Evolutionary conservation across 305 asterid species (phyloP), one percentile per base, ranked within the genome.

Genomic region (Fraxinus angustifolia): DNA sequence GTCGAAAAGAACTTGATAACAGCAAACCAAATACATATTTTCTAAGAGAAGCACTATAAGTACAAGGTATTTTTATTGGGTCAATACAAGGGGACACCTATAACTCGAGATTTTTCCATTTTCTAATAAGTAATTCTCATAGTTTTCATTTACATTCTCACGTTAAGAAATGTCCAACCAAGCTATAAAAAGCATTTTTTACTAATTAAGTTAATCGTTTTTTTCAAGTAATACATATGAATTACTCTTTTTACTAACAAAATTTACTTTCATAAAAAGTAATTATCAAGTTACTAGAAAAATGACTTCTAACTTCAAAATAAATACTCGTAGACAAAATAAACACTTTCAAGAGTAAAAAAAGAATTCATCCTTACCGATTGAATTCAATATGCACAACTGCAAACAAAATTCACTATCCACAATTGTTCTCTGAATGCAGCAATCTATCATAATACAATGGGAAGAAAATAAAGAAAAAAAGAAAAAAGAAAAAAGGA

Each of bases 341-440:
- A 50, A 50, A 50, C 62, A 50, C 23, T 4, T 50, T 50, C 23
- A 50, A 50, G 62, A 50, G 62, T 16, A 12, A 8, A 45, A 45
- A 45, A 12, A 45, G 10, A 30, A 68, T 11, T 73, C 82, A 79
- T 76, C 76, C 40, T 45, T 73, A 72, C 75, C 58, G 26, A 70
- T 26, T 10, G n/a, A 83, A 83, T 71, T 75, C 71, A 30, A 67
- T 48, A 65, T 72, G 7, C 72, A 53, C 17, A 16, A 50, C 73
- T 67, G 38, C 73, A 36, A 67, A 42, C 5, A 48, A 56, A 62
- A 75, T 65, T 84, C 53, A 42, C 34, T 58, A 82, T 79, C 56
- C 50, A 82, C 77, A 85, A 23, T 78, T 70, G 74, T 68, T 28
- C 36, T 12, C 5, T 12, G 73, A 10, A 0, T 67, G 16, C 36